Evolutionary conservation across 495 filamentous ascomycete genomes (phyloP).

Genomic region (Talaromyces borbonicus): DNA sequence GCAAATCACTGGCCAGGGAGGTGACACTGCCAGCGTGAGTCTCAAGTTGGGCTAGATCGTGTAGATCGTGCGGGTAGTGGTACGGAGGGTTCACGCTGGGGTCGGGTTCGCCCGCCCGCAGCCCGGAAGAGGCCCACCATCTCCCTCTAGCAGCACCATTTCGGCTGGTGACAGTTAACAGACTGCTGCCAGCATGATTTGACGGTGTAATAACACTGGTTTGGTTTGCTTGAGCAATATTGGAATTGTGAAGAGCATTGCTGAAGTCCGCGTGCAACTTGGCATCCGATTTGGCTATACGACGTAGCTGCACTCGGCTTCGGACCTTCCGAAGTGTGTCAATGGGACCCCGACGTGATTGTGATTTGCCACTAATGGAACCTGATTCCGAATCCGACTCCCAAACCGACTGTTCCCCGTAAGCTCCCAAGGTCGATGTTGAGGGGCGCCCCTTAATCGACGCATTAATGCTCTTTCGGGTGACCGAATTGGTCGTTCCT

Average conservation of each 20-base stretch:
- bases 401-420: slow-evolving; percentile 37
- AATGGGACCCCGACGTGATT: slow-evolving; percentile 29
- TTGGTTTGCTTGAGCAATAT: slow-evolving; percentile 10
- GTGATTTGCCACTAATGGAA: slow-evolving; percentile 25
- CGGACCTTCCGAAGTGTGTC: slow-evolving; percentile 40
- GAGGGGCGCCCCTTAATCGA: slow-evolving; percentile 30
- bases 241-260: too few species aligned
- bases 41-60: not conserved
- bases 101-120: not conserved
- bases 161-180: not conserved
- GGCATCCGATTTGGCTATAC: slow-evolving; percentile 34
- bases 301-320: slow-evolving; percentile 32
- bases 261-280: slow-evolving; percentile 22
- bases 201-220: not conserved
- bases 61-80: too few species aligned
- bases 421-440: slow-evolving; percentile 28
- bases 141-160: not conserved
- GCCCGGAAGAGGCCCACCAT: not conserved
- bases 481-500: slow-evolving; percentile 24
- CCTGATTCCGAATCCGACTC: slow-evolving; percentile 38
- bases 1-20: slow-evolving; percentile 21
- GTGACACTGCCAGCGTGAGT: slow-evolving; percentile 10
- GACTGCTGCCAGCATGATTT: not conserved
- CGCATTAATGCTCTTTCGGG: slow-evolving; percentile 28
- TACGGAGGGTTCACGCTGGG: not conserved